Conservation (phyloP, 768 basidiomycete genomes). For the Hygrophoropsis aurantiaca region DNA sequence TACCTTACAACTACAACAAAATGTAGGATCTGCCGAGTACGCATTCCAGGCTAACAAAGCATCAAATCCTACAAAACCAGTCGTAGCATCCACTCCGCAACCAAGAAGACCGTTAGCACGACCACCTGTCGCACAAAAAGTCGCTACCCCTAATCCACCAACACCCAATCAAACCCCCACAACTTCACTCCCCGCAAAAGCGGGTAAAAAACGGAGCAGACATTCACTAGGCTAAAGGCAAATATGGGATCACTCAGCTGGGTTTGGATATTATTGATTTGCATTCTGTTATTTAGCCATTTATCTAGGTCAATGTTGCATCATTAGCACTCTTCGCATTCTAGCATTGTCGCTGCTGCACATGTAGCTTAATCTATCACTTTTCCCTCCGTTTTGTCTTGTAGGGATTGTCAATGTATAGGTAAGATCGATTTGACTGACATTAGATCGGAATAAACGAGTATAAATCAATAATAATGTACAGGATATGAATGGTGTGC, state of each 20-base stretch:
- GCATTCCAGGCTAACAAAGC: slow-evolving; percentile 14
- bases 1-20: neutral
- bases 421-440: too few species aligned
- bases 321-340: slow-evolving; percentile 24
- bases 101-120: slow-evolving; percentile 12
- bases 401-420: neutral
- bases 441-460: neutral
- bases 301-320: slow-evolving; percentile 27
- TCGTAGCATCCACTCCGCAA: slow-evolving; percentile 14
- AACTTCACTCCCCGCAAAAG: slow-evolving; percentile 17
- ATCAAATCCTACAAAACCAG: slow-evolving; percentile 7
- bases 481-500: neutral
- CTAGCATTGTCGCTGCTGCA: slow-evolving; percentile 20
- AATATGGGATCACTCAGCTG: slow-evolving; percentile 9
- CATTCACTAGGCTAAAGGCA: slow-evolving; percentile 24
- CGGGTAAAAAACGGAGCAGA: slow-evolving; percentile 33
- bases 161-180: slow-evolving; percentile 11
- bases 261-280: slow-evolving; percentile 16
- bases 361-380: slow-evolving; percentile 25
- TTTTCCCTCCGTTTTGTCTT: neutral
- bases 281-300: slow-evolving; percentile 19
- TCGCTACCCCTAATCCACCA: slow-evolving; percentile 3
- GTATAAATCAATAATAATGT: neutral
- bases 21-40: slow-evolving; percentile 23
- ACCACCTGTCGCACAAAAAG: slow-evolving; percentile 18